A percentile compares a stretch with the other conserved stretches of the same genome.
These are phyloP conservation scores for Trichophyton benhamiae DNA, from an alignment of 2,329 filamentous ascomycete genomes.

Conservation along the genomic window DNA sequence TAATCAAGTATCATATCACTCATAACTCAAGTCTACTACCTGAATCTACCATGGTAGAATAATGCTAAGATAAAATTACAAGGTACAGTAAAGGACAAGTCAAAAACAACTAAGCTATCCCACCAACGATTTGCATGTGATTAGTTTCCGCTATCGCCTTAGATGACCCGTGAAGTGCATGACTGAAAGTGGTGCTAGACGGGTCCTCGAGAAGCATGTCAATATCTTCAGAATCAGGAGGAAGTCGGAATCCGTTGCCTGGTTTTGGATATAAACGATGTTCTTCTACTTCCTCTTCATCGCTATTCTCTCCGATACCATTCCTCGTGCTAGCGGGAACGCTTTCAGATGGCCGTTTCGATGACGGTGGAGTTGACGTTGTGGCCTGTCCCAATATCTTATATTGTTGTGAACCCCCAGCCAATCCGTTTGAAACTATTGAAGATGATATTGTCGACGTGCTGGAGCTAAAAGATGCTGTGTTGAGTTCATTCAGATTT, in stretches of 20 bases:
- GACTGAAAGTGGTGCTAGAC: conserved; percentile 44
- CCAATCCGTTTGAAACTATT: neutral
- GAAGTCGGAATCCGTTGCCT: conserved; percentile 48
- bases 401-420: neutral
- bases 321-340: neutral
- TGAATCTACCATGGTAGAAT: neutral
- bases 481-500: conserved; percentile 19
- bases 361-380: neutral
- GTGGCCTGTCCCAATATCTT: neutral
- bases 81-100: neutral
- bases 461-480: conserved; percentile 6
- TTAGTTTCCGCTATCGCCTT: conserved; percentile 8
- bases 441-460: conserved; percentile 6
- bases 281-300: conserved; percentile 37
- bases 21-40: neutral
- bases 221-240: conserved; percentile 46
- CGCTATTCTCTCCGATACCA: conserved; percentile 24
- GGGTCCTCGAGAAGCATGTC: conserved; percentile 52
- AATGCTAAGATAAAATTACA: neutral
- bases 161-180: conserved; percentile 27
- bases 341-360: neutral
- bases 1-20: neutral
- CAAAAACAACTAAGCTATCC: conserved; percentile 6
- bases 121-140: conserved; percentile 10
- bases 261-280: conserved; percentile 52